These are phyloP conservation scores for Salicornia ramosissima DNA, from an alignment of 148 eudicot genomes.

Conservation along the genomic window DNA sequence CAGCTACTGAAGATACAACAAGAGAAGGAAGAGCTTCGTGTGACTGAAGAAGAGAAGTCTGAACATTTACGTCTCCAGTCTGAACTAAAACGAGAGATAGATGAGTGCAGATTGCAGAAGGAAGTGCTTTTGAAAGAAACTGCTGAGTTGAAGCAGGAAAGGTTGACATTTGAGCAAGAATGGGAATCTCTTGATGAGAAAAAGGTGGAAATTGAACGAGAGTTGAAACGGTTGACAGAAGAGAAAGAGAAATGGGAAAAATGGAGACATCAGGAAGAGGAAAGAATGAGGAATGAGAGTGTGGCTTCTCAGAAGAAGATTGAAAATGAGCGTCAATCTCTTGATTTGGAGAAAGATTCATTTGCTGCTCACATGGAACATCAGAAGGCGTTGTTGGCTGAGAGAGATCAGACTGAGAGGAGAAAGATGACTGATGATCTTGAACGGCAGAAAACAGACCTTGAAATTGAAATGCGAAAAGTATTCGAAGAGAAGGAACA, in stretches of 20 bases:
- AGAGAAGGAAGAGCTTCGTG: slow-evolving; percentile 64
- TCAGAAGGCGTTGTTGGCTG: slow-evolving; percentile 58
- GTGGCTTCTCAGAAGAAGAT: slow-evolving; percentile 50
- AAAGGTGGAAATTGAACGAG: slow-evolving; percentile 46
- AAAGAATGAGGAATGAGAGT: slow-evolving; percentile 61
- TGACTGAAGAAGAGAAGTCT: slow-evolving; percentile 81
- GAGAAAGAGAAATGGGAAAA: slow-evolving; percentile 65
- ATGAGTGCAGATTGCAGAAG: slow-evolving; percentile 57
- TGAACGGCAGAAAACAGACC: slow-evolving; percentile 63
- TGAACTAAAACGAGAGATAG: slow-evolving; percentile 73
- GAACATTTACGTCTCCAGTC: slow-evolving; percentile 71
- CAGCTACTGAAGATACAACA: slow-evolving; percentile 39
- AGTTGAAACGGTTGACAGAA: slow-evolving; percentile 44
- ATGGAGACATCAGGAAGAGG: slow-evolving; percentile 58
- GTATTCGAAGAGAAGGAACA: slow-evolving; percentile 60
- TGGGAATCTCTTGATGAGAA: slow-evolving; percentile 97
- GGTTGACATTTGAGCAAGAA: slow-evolving; percentile 78
- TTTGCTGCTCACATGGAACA: slow-evolving; percentile 81
- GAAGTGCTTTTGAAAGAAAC: slow-evolving; percentile 67
- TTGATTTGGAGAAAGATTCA: slow-evolving; percentile 63
- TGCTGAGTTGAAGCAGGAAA: slow-evolving; percentile 73
- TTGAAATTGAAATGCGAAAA: slow-evolving; percentile 60
- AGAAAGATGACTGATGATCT: slow-evolving; percentile 56
- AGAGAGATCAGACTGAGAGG: slow-evolving; percentile 57
- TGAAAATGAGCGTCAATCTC: slow-evolving; percentile 71